These are phyloP conservation scores for Amaranthus tricolor DNA, from an alignment of 179 eudicot species.

Conservation along the genomic window DNA sequence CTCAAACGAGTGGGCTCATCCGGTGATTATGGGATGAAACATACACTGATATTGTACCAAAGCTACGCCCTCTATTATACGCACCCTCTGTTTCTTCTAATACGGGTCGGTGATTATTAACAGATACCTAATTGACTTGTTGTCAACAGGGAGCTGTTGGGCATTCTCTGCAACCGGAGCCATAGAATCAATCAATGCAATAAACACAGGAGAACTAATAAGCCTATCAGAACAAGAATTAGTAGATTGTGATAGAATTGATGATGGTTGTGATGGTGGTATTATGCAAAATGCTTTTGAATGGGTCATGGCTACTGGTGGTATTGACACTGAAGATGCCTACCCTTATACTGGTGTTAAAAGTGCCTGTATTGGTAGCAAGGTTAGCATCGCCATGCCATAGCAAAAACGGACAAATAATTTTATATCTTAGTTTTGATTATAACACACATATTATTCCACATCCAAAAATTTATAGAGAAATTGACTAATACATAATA, in stretches of 20 bases:
- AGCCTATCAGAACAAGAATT: slow-evolving; percentile 26
- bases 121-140: background rate
- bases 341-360: slow-evolving; percentile 46
- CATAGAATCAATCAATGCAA: slow-evolving; percentile 23
- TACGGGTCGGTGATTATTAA: too few species aligned
- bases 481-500: background rate
- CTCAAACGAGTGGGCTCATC: too few species aligned
- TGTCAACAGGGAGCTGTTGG: slow-evolving; percentile 34
- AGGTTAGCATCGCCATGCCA: background rate
- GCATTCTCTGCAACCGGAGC: slow-evolving; percentile 33
- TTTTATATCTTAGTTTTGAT: too few species aligned
- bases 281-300: slow-evolving; percentile 39
- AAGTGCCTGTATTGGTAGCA: slow-evolving; percentile 21
- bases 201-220: slow-evolving; percentile 18
- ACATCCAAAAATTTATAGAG: slow-evolving; percentile 16
- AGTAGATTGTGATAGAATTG: slow-evolving; percentile 15
- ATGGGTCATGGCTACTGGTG: slow-evolving; percentile 33
- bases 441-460: slow-evolving; percentile 21
- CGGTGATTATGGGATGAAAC: too few species aligned
- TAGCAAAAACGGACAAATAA: background rate
- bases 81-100: too few species aligned
- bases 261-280: slow-evolving; percentile 46
- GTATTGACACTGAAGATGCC: slow-evolving; percentile 33
- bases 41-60: too few species aligned
- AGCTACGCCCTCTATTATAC: too few species aligned